Percentiles rank a stretch among this genome's conserved stretches.
These are phyloP conservation scores for Telfairia occidentalis DNA, from an alignment of 331 rosid genomes.

Conservation along the genomic window DNA sequence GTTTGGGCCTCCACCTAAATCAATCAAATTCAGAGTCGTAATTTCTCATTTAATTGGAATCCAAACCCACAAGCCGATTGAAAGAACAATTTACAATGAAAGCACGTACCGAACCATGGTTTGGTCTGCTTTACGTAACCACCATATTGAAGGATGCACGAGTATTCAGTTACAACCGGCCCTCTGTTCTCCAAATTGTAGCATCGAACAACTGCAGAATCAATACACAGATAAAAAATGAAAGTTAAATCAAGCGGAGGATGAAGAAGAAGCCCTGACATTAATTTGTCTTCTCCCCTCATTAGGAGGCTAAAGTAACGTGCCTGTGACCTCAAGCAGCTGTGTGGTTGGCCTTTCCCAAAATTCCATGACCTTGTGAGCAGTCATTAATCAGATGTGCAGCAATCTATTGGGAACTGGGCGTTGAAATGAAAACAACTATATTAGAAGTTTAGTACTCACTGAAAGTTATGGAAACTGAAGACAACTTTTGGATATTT, in stretches of 20 bases:
- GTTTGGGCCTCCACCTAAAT: conserved; percentile 1
- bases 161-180: background rate
- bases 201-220: conserved; percentile 4
- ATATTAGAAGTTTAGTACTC: background rate
- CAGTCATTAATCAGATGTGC: too few species aligned
- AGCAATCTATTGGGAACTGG: too few species aligned
- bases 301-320: background rate
- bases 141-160: background rate
- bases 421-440: too few species aligned
- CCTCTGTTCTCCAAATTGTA: conserved; percentile 1
- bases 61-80: background rate
- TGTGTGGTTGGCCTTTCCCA: background rate
- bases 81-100: too few species aligned
- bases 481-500: background rate
- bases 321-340: conserved; percentile 6
- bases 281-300: too few species aligned
- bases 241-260: too few species aligned
- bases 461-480: background rate
- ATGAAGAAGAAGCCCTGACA: background rate
- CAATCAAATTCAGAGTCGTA: background rate
- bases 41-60: too few species aligned
- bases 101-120: background rate
- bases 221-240: background rate
- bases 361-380: background rate
- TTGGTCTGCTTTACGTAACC: background rate